phyloP scores from a whole-genome alignment of 1,284 basidiomycete genomes.

The Peniophora sp. region DNA sequence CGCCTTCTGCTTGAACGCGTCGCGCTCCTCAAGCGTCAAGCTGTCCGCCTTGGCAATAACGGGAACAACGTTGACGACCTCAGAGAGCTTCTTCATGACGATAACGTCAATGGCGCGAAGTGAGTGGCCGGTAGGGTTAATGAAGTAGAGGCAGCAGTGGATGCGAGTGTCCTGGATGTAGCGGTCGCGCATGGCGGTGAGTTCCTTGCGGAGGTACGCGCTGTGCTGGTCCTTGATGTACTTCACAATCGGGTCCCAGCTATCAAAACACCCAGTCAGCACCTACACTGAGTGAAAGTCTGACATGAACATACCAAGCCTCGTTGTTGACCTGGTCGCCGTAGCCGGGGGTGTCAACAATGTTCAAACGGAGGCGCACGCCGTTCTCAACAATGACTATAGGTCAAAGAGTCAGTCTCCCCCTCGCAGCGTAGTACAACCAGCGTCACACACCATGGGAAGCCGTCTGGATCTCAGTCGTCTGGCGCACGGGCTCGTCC shows the following conservation, averaged over 20 bases:
- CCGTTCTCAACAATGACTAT: constrained; percentile 94
- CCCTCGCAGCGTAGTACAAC: neutral
- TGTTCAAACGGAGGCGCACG: constrained; percentile 92
- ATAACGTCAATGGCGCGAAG: constrained; percentile 93
- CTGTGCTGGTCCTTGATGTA: constrained; percentile 99
- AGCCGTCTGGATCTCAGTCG: constrained; percentile 93
- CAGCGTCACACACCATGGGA: constrained; percentile 72
- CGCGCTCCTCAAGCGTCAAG: constrained; percentile 89
- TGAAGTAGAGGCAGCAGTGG: constrained; percentile 98
- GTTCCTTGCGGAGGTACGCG: constrained; percentile 96
- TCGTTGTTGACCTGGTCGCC: constrained; percentile 99
- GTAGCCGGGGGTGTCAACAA: constrained; percentile 98
- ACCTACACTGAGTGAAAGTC: neutral
- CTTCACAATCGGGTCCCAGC: constrained; percentile 98
- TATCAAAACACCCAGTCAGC: constrained; percentile 18
- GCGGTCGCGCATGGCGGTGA: constrained; percentile 97
- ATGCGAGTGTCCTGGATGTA: constrained; percentile 98
- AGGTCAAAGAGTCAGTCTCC: neutral
- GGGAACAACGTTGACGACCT: constrained; percentile 98
- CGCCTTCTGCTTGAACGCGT: constrained; percentile 88
- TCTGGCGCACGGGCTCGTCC: constrained; percentile 85
- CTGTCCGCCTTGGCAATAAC: constrained; percentile 98
- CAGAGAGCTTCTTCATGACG: constrained; percentile 97
- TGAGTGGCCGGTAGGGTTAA: constrained; percentile 93
- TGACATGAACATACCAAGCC: constrained; percentile 64